Evolutionary conservation across 176 grass and related monocot species (phyloP).

Genomic region (Sorghum bicolor): Sorghum_bicolor_NCBIv3 NC_012871.2:67927501-67928000

Average conservation of each 20-base stretch:
- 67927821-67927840: constrained; percentile 61
- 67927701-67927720: constrained; percentile 72
- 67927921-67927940: constrained; percentile 54
- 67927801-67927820: constrained; percentile 79
- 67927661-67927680: constrained; percentile 73
- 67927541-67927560: constrained; percentile 58
- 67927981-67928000: constrained; percentile 46
- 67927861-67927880: constrained; percentile 82
- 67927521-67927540: constrained; percentile 77
- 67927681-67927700: constrained; percentile 71
- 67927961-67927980: constrained; percentile 18
- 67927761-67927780: constrained; percentile 91
- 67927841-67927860: constrained; percentile 81
- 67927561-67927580: constrained; percentile 59
- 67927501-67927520: constrained; percentile 79
- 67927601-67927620: constrained; percentile 57
- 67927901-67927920: constrained; percentile 60
- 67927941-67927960: constrained; percentile 34
- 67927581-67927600: constrained; percentile 70
- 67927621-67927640: constrained; percentile 79
- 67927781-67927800: constrained; percentile 97
- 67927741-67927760: constrained; percentile 67
- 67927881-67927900: constrained; percentile 76
- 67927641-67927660: constrained; percentile 82
- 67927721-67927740: constrained; percentile 90